Base-by-base conservation (phyloP, 192 early-diverging fungal species). In the Pilaira anomala region DNA sequence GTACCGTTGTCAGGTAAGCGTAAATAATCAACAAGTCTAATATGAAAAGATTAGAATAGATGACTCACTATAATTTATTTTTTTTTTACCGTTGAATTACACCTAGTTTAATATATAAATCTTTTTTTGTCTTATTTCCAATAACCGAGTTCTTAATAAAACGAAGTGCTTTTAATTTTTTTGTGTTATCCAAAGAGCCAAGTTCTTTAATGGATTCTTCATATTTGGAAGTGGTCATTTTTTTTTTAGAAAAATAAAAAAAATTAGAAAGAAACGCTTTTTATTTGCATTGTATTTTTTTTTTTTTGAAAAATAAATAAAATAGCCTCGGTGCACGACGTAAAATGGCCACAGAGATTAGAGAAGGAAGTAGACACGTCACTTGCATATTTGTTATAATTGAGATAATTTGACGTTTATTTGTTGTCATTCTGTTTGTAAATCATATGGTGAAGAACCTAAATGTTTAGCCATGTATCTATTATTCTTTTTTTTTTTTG, bases 111-210 rank as follows among this genome's bases (percentile, higher is more conserved):
- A 85, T 77, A 54, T 90, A 93, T 24, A 89, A 74, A 45, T 84
- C 82, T 75, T 93, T 93, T 65, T 91, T 91, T 16, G 88, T 87
- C 51, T 78, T 80, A 66, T 91, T 92, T 51, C 91, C 91, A 72
- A 93, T 93, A 48, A 91, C 80, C 45, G 80, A 75, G 60, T 93
- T 93, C 70, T 91, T 93, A 66, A 93, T 91, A 68, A 85, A 87
- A 14, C 89, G 85, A 11, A 85, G 62, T 19, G 83, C 80, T 54
- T 74, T 79, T 14, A 83, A 66, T 40, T 74, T 73, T n/a, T 76
- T 74, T 22, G 58, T 39, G 3, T 75, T 63, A 33, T 85, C 81
- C 19, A 16, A 25, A 11, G 77, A 74, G 48, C 40, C 48, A 48
- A 85, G 58, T 50, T 85, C 79, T 28, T 67, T 61, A 40, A 85